Percentiles rank a stretch among this genome's conserved stretches.
phyloP scores from a whole-genome alignment of 176 grass and related monocot species.

The Leersia perrieri region DNA sequence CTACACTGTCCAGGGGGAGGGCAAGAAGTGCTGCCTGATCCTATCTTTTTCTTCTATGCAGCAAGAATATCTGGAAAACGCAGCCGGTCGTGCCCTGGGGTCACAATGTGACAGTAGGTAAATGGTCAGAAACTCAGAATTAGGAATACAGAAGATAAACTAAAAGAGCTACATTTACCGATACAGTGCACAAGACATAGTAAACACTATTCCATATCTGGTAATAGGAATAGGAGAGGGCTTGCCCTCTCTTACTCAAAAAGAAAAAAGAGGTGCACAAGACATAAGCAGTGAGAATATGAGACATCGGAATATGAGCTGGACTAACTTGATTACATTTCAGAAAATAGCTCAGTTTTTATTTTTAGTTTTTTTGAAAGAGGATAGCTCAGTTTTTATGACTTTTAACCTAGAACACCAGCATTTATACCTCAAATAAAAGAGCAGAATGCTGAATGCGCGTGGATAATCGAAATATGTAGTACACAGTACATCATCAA shows the following conservation, averaged over 20 bases:
- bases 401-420: too few species aligned
- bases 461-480: too few species aligned
- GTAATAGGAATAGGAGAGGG: too few species aligned
- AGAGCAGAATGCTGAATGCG: not conserved
- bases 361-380: too few species aligned
- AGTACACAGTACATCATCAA: too few species aligned
- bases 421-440: not conserved
- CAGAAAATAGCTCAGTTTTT: too few species aligned
- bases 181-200: too few species aligned
- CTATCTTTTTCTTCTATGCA: constrained; percentile 20
- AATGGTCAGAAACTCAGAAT: constrained; percentile 17
- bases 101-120: not conserved
- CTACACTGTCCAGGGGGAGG: constrained; percentile 17
- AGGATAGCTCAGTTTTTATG: not conserved
- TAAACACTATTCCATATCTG: too few species aligned
- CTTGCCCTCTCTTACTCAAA: too few species aligned
- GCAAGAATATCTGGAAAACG: constrained; percentile 37
- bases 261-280: too few species aligned
- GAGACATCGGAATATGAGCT: not conserved
- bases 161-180: too few species aligned
- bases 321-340: not conserved
- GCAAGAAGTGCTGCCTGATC: constrained; percentile 2
- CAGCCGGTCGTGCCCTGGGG: constrained; percentile 24
- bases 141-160: not conserved
- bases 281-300: not conserved